Conservation (phyloP, 495 filamentous ascomycete genomes). For the Tuber microsphaerosporum region DNA sequence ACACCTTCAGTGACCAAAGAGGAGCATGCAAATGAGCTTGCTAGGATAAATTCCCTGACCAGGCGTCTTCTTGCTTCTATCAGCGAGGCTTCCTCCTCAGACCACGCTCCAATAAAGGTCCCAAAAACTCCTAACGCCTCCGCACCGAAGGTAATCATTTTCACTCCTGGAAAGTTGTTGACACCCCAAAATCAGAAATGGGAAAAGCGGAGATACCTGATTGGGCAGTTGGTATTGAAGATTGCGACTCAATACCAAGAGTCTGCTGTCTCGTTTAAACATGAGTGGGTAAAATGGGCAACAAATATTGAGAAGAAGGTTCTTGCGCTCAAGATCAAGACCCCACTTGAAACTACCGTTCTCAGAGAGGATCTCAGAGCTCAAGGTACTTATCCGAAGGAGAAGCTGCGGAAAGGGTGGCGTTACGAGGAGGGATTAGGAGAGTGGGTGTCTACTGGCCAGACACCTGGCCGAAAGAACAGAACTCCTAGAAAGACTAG, state of each 20-base stretch:
- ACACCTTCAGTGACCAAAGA: background rate
- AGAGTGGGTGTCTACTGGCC: conserved; percentile 38
- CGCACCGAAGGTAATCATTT: conserved; percentile 17
- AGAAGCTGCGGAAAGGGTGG: conserved; percentile 33
- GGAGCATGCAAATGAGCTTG: conserved; percentile 2
- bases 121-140: conserved; percentile 20
- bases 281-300: conserved; percentile 29
- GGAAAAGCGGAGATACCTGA: conserved; percentile 29
- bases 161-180: conserved; percentile 32
- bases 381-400: background rate
- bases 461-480: conserved; percentile 25
- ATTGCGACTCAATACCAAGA: conserved; percentile 24
- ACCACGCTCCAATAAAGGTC: background rate
- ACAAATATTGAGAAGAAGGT: conserved; percentile 28
- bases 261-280: background rate
- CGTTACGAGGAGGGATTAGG: conserved; percentile 37
- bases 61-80: conserved; percentile 18
- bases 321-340: conserved; percentile 35
- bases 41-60: conserved; percentile 21
- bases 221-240: conserved; percentile 31
- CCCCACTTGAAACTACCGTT: conserved; percentile 12
- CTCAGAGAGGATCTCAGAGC: background rate
- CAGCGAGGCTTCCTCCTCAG: conserved; percentile 1
- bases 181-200: conserved; percentile 12
- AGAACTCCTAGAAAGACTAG: background rate